These are phyloP conservation scores for Neocatenulostroma microsporum DNA, from an alignment of 2,329 filamentous ascomycete genomes.

Conservation along the genomic window DNA sequence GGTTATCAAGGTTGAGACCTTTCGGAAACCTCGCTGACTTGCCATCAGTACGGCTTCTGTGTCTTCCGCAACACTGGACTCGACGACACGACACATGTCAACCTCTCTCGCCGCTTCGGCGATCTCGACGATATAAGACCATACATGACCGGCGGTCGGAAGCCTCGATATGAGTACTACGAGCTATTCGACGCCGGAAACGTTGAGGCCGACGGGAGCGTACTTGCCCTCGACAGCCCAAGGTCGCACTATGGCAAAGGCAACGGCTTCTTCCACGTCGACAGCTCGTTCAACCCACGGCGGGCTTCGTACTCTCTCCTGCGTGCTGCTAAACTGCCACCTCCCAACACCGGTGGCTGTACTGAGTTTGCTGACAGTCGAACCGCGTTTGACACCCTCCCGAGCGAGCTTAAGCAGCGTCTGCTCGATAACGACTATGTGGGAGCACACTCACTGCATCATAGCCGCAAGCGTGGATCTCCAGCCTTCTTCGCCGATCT, in stretches of 20 bases:
- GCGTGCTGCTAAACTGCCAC: slow-evolving; percentile 44
- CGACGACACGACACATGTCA: slow-evolving; percentile 44
- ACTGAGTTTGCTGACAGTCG: slow-evolving; percentile 48
- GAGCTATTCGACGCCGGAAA: slow-evolving; percentile 54
- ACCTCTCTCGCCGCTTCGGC: slow-evolving; percentile 45
- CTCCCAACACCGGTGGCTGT: slow-evolving; percentile 40
- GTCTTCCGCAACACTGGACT: slow-evolving; percentile 47
- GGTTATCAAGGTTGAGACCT: neutral
- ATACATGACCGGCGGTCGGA: slow-evolving; percentile 39
- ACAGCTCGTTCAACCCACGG: slow-evolving; percentile 50
- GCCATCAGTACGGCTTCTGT: slow-evolving; percentile 44
- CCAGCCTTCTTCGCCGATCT: slow-evolving; percentile 43
- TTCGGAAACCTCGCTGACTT: no score
- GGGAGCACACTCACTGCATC: slow-evolving; percentile 43
- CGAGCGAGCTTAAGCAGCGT: slow-evolving; percentile 28
- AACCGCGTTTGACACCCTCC: slow-evolving; percentile 42
- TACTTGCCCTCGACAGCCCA: slow-evolving; percentile 4
- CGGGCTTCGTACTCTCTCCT: slow-evolving; percentile 48
- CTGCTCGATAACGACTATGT: slow-evolving; percentile 11
- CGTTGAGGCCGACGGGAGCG: slow-evolving; percentile 22
- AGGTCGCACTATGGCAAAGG: slow-evolving; percentile 25
- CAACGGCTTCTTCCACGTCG: slow-evolving; percentile 49
- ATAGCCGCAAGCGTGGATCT: slow-evolving; percentile 44
- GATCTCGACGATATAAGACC: slow-evolving; percentile 49
- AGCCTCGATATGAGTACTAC: slow-evolving; percentile 32